A percentile compares a stretch with the other conserved stretches of the same genome.
Conservation (phyloP, 352 stramenopile species). For the Pythium grandisporangium region DNA sequence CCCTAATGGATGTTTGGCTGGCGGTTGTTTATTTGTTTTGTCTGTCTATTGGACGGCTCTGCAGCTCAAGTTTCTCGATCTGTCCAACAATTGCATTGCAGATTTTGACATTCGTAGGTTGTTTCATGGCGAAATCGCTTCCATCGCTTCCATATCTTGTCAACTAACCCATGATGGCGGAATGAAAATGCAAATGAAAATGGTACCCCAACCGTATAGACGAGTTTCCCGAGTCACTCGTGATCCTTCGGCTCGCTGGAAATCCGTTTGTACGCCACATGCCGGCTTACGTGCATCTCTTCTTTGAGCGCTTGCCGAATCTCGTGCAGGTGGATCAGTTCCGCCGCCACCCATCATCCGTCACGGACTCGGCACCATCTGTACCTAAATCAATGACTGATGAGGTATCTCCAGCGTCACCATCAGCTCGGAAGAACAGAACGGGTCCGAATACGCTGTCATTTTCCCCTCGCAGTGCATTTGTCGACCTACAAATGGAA, state of each 20-base stretch:
- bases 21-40: not conserved
- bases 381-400: no score
- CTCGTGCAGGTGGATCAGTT: constrained; percentile 50
- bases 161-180: no score
- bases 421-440: no score
- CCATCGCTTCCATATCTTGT: not conserved
- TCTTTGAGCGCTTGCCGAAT: constrained; percentile 56
- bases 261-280: constrained; percentile 54
- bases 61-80: constrained; percentile 67
- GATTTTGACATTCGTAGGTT: constrained; percentile 43
- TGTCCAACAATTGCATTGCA: constrained; percentile 69
- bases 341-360: no score
- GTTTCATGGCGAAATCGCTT: not conserved
- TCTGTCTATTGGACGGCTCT: constrained; percentile 1
- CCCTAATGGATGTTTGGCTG: no score
- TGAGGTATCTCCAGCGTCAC: no score
- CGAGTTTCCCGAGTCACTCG: constrained; percentile 48
- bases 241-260: constrained; percentile 34
- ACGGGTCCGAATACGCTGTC: no score
- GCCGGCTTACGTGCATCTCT: constrained; percentile 39
- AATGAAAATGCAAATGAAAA: no score
- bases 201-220: no score
- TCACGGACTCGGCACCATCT: no score
- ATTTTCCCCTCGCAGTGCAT: constrained; percentile 16
- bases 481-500: constrained; percentile 25